Evolutionary conservation across 2,329 filamentous ascomycete genomes (phyloP), one percentile per base, ranked within the genome.

Genomic region (Epicoccum nigrum): DNA sequence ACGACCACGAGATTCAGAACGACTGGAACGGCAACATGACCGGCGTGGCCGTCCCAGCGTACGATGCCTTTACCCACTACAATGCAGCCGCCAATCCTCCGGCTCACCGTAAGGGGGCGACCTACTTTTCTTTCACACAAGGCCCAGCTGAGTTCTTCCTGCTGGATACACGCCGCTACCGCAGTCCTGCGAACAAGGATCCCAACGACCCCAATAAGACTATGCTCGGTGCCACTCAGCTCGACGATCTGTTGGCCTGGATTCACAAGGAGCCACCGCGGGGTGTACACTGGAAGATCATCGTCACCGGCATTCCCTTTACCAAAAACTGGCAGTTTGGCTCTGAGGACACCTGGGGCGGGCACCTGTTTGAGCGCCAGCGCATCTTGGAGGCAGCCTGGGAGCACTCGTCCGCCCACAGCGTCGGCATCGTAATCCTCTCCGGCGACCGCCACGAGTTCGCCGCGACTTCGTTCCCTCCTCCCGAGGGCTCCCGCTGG

Each of bases 391-490:
- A 96, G 70, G 89, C 90, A 2, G 96, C 97, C 84, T 97, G 94
- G 92, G 87, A 89, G 55, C 86, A 89, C 0, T 87, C 90, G n/a
- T 77, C 83, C 11, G 74, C 76, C 1, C 83, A 84, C 4, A 89
- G 90, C 6, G 78, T 88, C 5, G 90, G 92, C 19, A 86, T 97
- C 7, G 81, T 96, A 3, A 79, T 97, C 11, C 79, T 99, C 9
- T 94, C 89, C 13, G 94, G 94, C 1, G 94, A 99, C 67, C 82
- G 94, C n/a, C 94, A 99, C 69, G 94, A 99, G 72, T 97, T 97
- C 71, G 94, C 90, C 1, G 92, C 93, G 0, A 97, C 93, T 0
- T 86, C 87, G 0, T 87, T 86, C 63, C 83, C 83, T 7, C 81
- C 83, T 12, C 75, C 87, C 80, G 13, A 86, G 82, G n/a, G 84